Base-by-base conservation (phyloP, 768 basidiomycete genomes). In the Roridomyces roridus region DNA sequence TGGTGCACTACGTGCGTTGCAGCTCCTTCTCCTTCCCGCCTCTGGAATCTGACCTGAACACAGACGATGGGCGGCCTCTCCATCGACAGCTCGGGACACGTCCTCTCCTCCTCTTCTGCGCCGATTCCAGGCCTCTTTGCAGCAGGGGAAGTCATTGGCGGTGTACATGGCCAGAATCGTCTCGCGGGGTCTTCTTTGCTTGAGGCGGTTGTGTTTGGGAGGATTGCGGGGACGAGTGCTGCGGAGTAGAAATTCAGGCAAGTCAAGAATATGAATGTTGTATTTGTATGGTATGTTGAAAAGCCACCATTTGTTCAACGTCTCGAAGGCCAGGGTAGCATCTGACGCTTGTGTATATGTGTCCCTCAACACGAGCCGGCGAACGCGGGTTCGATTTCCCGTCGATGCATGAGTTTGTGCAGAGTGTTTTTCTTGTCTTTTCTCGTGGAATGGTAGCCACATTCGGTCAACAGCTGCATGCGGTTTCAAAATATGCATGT, bases 171-270 rank as follows among this genome's bases (percentile, higher is more conserved):
- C 18, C 44, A 59, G 52, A 70, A 70, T 43, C 51, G 69, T 9
- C 60, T 70, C 35, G 69, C 66, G 40, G 69, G 69, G 1, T 68
- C 67, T 46, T 68, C 67, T 23, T 40, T 70, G 25, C 48, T 70
- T 15, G 69, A 70, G 56, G 66, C 66, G 17, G 67, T 68, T n/a
- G 69, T 70, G 18, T 70, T 70, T 60, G 69, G 69, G 39, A 47
- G 69, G 25, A 53, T 70, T 29, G 67, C 67, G 6, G 69, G 69
- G 9, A 52, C 29, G 6, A 7, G 7, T 14, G 29, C 29, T 14
- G 29, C 29, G 29, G 29, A 7, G 14, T 31, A n/a, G n/a, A n/a
- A n/a, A n/a, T n/a, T n/a, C n/a, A 31, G 46, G 46, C 6, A 41
- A 6, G 8, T n/a, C 17, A 41, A 41, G 9, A 41, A 41, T 17